These are phyloP conservation scores for Aureobasidium sp. DNA, from an alignment of 2,329 filamentous ascomycete species.

Conservation along the genomic window DNA sequence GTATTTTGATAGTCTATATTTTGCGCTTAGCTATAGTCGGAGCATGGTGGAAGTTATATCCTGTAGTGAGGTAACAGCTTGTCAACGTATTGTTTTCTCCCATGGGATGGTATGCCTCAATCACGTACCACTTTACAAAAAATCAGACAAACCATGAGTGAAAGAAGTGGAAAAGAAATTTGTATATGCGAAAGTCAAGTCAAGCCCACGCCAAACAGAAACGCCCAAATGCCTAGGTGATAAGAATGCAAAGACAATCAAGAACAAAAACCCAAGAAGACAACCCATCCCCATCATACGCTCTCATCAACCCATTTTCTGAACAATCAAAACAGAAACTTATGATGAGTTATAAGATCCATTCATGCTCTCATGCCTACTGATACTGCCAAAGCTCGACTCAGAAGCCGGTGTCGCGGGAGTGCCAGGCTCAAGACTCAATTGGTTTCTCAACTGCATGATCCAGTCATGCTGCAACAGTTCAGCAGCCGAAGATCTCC, in stretches of 20 bases:
- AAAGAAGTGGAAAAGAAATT: background rate
- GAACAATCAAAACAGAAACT: background rate
- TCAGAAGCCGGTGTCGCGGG: conserved; percentile 34
- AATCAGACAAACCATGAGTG: background rate
- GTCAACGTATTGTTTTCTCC: background rate
- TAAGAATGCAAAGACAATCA: background rate
- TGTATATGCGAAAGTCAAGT: background rate
- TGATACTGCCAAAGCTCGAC: conserved; percentile 9
- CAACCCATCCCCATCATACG: background rate
- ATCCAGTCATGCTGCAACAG: conserved; percentile 93
- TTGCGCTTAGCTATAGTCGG: too few species aligned
- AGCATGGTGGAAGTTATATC: too few species aligned
- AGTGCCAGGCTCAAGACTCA: conserved; percentile 41
- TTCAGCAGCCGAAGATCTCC: conserved; percentile 75
- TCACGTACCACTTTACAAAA: too few species aligned
- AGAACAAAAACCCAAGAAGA: too few species aligned
- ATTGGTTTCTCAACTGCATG: conserved; percentile 39
- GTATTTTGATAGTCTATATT: too few species aligned
- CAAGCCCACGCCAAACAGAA: background rate
- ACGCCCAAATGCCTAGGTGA: background rate
- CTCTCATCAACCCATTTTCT: background rate
- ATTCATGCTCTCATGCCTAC: conserved; percentile 10
- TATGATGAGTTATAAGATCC: background rate
- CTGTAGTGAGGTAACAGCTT: background rate
- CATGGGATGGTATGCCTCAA: too few species aligned